Base-by-base conservation (phyloP, 2,329 filamentous ascomycete species). In the Pseudohalonectria lignicola region DNA sequence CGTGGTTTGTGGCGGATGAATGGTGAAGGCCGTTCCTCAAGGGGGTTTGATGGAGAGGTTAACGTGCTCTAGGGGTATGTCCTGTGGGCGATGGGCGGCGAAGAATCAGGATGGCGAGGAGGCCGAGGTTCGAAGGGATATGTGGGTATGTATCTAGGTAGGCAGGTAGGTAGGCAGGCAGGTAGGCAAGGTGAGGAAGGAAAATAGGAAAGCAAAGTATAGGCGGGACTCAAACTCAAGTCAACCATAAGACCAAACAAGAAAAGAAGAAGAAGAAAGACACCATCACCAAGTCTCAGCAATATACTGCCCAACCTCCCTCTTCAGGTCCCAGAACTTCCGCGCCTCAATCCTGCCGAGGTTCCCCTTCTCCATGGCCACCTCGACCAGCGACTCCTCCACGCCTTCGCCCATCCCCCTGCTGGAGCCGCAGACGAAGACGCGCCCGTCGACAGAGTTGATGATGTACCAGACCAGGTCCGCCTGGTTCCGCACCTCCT, bases 391-490 rank as follows among this genome's bases (percentile, higher is more conserved):
- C 0, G 90, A 85, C 34, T 79, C 71, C 56, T 96, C 84, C 3
- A 98, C 92, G 32, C 92, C 92, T 60, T 96, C 92, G 42, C 92
- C 92, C 92, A 98, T 98, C 40, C 92, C 92, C 64, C 86, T 87
- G 53, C 79, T 87, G 61, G 84, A 93, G 36, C 92, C 92, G 57
- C 92, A 98, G 41, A 98, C 92, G 56, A 98, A 98, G 37, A 96
- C 79, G 37, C 92, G 79, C 1, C 92, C 92, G 52, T 98, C 92
- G n/a, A 96, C 70, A 2, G 87, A 79, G 57, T 96, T 96, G 67
- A 94, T 84, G 46, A 96, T 87, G 58, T 86, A 94, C 92, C 92
- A 98, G 13, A 96, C 90, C n/a, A 96, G 73, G 54, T 96, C 92
- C 2, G 88, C 86, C 57, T 96, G 92, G 46, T 85, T 73, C 10